Evolutionary conservation across 1,139 yeast species (phyloP).

Genomic region (Suhomyces panamericanus): DNA sequence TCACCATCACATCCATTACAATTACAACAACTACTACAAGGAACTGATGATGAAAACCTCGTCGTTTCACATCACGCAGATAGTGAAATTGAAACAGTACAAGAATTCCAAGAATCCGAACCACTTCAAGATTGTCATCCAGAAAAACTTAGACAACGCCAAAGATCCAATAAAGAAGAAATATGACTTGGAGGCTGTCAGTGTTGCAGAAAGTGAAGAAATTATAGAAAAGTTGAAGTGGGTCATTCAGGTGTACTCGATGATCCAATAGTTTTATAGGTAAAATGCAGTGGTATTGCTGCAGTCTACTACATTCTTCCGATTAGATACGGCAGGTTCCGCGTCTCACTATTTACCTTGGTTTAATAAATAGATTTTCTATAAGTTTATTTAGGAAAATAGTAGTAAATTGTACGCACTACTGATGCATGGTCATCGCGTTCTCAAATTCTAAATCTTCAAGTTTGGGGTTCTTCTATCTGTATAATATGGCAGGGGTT

Average conservation of each 20-base stretch:
- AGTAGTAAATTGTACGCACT: no score
- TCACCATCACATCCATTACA: slow-evolving; percentile 49
- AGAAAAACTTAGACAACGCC: slow-evolving; percentile 47
- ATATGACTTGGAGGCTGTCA: slow-evolving; percentile 81
- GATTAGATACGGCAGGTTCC: slow-evolving; percentile 4
- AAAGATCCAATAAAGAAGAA: slow-evolving; percentile 54
- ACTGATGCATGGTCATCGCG: slow-evolving; percentile 2
- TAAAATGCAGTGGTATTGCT: no score
- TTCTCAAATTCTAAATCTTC: neutral
- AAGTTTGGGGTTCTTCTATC: neutral
- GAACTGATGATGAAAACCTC: slow-evolving; percentile 69
- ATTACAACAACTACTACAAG: slow-evolving; percentile 42
- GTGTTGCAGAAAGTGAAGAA: slow-evolving; percentile 63
- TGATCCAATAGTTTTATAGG: slow-evolving; percentile 12
- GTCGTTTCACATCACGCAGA: slow-evolving; percentile 82
- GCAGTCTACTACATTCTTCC: neutral
- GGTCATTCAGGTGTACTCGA: slow-evolving; percentile 51
- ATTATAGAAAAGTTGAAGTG: slow-evolving; percentile 68
- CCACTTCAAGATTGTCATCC: slow-evolving; percentile 81
- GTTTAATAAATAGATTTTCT: no score
- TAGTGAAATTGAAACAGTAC: slow-evolving; percentile 74
- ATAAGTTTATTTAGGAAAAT: no score
- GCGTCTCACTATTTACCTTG: neutral
- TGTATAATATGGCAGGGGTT: slow-evolving; percentile 3
- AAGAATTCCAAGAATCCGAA: slow-evolving; percentile 62